Evolutionary conservation across 192 early-diverging fungal species (phyloP), one percentile per base, ranked within the genome.

Genomic region (Mortierella claussenii): DNA sequence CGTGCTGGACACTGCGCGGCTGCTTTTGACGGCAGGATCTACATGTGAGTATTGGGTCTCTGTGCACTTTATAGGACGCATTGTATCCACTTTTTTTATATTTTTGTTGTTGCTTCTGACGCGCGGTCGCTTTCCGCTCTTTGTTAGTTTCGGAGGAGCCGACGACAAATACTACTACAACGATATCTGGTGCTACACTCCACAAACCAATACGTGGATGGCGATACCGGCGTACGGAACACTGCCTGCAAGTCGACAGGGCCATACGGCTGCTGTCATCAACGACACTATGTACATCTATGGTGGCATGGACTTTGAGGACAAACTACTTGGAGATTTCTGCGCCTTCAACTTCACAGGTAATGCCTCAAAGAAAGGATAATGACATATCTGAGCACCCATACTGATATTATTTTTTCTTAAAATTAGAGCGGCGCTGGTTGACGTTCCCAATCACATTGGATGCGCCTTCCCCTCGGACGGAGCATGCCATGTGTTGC

Each of bases 161-260:
- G 82, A 86, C 55, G 78, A 76, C 33, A 65, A 81, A 26, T 68
- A 59, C 57, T 81, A 78, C 34, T 85, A 81, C 50, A 86, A 88
- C 63, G 87, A 88, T 58, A 80, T 85, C 28, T 88, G 87, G 87
- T 79, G 76, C 34, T 85, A 80, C 55, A 83, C 86, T 31, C 68
- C 79, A 4, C 43, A 64, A 7, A 80, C 55, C 2, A 70, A 81
- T 17, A 45, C 40, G 8, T 88, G 87, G 87, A 43, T 57, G 12
- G 60, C 79, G 12, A 55, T 86, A 33, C 43, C 63, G 4, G 78
- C 80, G 13, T 78, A 60, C 9, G 82, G 85, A 15, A 68, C 65
- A 40, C 78, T 86, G 31, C 87, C 87, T 1, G 36, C 64, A 23
- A 79, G 82, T 59, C 68, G 87, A 5, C 68, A 81, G 47, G 63